Percentiles rank a stretch among this genome's conserved stretches.
phyloP scores from a whole-genome alignment of 2,329 filamentous ascomycete species.

The Clonostachys sp. region DNA sequence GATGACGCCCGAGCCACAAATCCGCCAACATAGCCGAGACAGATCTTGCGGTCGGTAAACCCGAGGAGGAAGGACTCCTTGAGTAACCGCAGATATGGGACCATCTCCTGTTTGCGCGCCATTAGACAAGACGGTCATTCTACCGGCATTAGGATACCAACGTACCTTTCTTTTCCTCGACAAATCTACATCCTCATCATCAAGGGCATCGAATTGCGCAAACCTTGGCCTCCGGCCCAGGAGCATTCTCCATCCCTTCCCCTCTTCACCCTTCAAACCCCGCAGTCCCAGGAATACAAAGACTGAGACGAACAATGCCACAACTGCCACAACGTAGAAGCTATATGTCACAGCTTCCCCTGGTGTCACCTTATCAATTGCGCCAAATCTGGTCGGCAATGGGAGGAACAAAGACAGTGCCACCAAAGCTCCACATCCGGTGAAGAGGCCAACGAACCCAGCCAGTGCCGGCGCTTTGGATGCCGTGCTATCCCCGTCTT shows the following conservation, averaged over 20 bases:
- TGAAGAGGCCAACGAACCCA: conserved; percentile 87
- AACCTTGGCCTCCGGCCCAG: not conserved
- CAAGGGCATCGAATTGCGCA: not conserved
- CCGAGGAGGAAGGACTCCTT: conserved; percentile 64
- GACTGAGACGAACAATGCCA: conserved; percentile 68
- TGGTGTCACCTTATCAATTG: conserved; percentile 66
- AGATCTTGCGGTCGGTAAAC: conserved; percentile 72
- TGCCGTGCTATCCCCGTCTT: conserved; percentile 8
- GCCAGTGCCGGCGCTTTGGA: conserved; percentile 63
- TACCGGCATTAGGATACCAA: not conserved
- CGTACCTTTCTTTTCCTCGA: not conserved
- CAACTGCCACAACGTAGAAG: conserved; percentile 78
- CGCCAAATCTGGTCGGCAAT: conserved; percentile 73
- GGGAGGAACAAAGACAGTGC: conserved; percentile 81
- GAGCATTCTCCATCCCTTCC: conserved; percentile 57
- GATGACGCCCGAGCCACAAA: conserved; percentile 94
- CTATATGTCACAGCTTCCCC: conserved; percentile 73
- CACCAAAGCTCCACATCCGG: conserved; percentile 84
- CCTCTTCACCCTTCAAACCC: conserved; percentile 65
- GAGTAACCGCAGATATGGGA: conserved; percentile 57
- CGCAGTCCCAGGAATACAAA: conserved; percentile 77
- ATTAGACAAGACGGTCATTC: not conserved
- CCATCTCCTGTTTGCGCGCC: conserved; percentile 20
- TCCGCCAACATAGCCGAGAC: conserved; percentile 84
- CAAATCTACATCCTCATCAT: not conserved